Conservation (phyloP, 139 green algal species). For the Monoraphidium neglectum region DNA sequence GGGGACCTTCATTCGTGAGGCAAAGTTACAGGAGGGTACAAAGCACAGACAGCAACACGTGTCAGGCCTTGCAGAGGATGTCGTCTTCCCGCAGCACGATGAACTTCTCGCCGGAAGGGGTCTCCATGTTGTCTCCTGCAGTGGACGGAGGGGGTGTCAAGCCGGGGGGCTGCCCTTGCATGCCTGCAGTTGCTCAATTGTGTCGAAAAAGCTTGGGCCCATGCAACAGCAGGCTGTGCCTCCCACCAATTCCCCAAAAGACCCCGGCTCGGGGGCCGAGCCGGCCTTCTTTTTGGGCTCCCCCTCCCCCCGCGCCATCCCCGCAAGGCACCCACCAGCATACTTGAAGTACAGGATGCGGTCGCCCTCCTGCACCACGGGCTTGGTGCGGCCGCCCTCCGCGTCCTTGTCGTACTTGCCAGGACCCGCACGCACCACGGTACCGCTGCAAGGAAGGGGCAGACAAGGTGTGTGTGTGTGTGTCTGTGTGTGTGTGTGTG, state of each 20-base stretch:
- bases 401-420: conserved; percentile 71
- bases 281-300: neutral
- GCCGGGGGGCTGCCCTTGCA: no score
- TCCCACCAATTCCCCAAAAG: conserved; percentile 94
- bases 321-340: no score
- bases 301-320: neutral
- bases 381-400: conserved; percentile 62
- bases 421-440: conserved; percentile 60
- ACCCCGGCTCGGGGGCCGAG: conserved; percentile 27
- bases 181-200: no score
- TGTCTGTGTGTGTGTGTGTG: no score
- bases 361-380: conserved; percentile 55
- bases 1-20: no score
- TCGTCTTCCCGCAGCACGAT: conserved; percentile 88
- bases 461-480: no score
- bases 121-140: conserved; percentile 94
- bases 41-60: no score
- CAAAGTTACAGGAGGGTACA: no score
- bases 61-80: conserved; percentile 86
- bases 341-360: conserved; percentile 90
- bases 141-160: no score
- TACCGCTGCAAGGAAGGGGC: conserved; percentile 11
- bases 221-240: no score
- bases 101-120: conserved; percentile 76
- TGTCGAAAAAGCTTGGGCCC: no score